A percentile compares a stretch with the other conserved stretches of the same genome.
Conservation (phyloP, 257 asterid genomes). For the Penstemon barbatus region DNA sequence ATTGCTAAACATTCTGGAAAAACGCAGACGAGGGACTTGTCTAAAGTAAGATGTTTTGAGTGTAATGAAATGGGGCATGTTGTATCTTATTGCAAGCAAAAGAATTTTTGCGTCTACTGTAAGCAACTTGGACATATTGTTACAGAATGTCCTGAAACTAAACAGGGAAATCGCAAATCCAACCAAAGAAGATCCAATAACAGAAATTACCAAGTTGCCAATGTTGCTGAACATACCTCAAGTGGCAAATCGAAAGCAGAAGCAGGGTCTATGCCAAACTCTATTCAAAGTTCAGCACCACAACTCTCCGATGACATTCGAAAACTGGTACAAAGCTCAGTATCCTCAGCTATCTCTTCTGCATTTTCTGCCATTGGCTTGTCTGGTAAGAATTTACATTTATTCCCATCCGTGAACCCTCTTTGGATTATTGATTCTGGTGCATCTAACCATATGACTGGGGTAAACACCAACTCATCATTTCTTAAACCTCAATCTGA, state of each 20-base stretch:
- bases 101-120: neutral
- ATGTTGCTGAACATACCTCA: neutral
- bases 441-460: neutral
- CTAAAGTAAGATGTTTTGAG: neutral
- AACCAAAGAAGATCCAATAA: neutral
- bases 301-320: neutral
- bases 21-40: neutral
- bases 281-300: neutral
- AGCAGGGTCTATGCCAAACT: neutral
- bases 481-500: neutral
- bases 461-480: neutral
- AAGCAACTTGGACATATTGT: neutral
- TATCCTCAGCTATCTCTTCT: neutral
- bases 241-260: neutral
- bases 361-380: neutral
- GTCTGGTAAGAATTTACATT: neutral
- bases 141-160: neutral
- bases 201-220: neutral
- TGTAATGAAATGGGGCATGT: neutral
- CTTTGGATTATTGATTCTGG: neutral
- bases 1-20: neutral
- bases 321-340: neutral
- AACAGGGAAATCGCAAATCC: neutral
- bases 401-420: neutral
- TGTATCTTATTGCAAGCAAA: neutral